These are phyloP conservation scores for Corylus heterophylla DNA, from an alignment of 306 rosid species.

Conservation along the genomic window DNA sequence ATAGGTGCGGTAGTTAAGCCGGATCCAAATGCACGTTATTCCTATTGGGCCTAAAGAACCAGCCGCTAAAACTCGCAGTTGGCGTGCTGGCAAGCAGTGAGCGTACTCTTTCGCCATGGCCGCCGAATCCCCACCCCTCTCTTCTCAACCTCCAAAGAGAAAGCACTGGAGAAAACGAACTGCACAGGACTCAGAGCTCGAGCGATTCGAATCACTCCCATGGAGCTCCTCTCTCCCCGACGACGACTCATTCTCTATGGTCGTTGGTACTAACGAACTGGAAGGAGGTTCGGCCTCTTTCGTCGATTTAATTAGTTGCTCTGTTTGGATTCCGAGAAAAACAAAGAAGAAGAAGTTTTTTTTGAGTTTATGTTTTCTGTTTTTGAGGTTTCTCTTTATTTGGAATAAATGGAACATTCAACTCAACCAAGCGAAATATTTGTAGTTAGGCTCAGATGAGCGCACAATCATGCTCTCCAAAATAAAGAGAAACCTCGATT, in stretches of 20 bases:
- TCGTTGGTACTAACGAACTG: constrained; percentile 67
- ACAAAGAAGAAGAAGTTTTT: no score
- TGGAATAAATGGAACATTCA: background rate
- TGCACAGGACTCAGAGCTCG: constrained; percentile 46
- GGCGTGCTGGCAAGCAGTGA: background rate
- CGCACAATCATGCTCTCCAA: background rate
- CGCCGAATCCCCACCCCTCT: constrained; percentile 4
- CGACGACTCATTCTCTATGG: constrained; percentile 47
- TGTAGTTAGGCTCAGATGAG: background rate
- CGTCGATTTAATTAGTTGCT: background rate
- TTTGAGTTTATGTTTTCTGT: background rate
- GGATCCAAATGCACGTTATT: no score
- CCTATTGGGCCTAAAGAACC: background rate
- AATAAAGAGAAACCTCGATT: background rate
- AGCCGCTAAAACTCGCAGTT: background rate
- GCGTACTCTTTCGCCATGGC: constrained; percentile 33
- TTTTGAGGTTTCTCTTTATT: background rate
- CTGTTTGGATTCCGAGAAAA: constrained; percentile 4
- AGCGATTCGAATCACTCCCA: constrained; percentile 58
- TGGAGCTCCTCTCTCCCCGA: constrained; percentile 65
- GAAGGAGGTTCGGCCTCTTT: constrained; percentile 70
- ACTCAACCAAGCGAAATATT: background rate
- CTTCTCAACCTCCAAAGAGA: constrained; percentile 23
- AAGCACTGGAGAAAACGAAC: constrained; percentile 44
- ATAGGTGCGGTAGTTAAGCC: no score